These are phyloP conservation scores for Sugiyamaella chiloensis DNA, from an alignment of 805 yeast species.

Conservation along the genomic window DNA sequence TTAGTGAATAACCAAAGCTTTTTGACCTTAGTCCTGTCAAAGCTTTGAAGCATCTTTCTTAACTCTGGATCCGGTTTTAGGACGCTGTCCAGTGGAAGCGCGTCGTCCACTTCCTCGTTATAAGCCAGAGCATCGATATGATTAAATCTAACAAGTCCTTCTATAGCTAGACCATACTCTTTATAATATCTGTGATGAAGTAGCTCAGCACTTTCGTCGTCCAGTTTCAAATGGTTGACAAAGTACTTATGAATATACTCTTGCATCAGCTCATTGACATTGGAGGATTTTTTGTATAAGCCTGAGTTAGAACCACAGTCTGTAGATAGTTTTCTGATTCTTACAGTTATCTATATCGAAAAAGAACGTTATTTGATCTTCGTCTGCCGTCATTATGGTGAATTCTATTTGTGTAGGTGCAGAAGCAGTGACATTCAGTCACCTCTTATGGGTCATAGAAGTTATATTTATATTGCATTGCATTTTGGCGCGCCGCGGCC, in stretches of 20 bases:
- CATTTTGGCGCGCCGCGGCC: too few relatives aligned
- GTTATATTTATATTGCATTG: too few relatives aligned
- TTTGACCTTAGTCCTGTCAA: constrained; percentile 53
- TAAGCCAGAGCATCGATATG: constrained; percentile 85
- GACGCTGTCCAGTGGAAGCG: constrained; percentile 80
- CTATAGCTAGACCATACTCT: constrained; percentile 88
- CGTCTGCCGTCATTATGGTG: constrained; percentile 15
- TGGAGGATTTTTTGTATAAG: constrained; percentile 67
- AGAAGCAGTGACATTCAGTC: too few relatives aligned
- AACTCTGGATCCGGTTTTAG: constrained; percentile 50
- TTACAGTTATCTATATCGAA: constrained; percentile 91
- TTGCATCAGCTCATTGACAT: constrained; percentile 86
- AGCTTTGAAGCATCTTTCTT: constrained; percentile 30
- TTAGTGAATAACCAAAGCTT: constrained; percentile 90
- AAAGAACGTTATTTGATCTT: constrained; percentile 48
- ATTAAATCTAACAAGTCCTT: constrained; percentile 67
- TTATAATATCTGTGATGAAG: constrained; percentile 75
- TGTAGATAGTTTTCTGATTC: constrained; percentile 6
- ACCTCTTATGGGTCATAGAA: too few relatives aligned
- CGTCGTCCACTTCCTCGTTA: constrained; percentile 85
- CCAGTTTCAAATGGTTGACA: constrained; percentile 55
- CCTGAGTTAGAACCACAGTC: constrained; percentile 20
- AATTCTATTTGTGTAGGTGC: too few relatives aligned
- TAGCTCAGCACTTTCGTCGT: constrained; percentile 68
- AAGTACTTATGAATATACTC: constrained; percentile 79